Evolutionary conservation across 2,329 filamentous ascomycete genomes (phyloP).

Genomic region (Fusarium camptoceras): DNA sequence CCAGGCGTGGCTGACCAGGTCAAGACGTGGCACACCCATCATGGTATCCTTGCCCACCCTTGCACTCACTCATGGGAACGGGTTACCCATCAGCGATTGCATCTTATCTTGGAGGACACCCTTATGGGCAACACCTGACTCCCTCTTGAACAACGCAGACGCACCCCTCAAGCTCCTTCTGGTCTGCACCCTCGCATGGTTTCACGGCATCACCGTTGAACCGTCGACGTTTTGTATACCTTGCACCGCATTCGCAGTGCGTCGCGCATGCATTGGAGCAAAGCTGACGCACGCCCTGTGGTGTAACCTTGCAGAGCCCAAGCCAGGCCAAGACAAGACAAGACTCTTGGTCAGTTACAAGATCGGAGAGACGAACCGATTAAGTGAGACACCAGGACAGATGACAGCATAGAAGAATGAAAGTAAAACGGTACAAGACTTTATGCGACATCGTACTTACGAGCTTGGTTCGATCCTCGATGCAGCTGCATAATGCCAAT

Average conservation of each 20-base stretch:
- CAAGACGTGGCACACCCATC: constrained; percentile 30
- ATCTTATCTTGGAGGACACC: constrained; percentile 37
- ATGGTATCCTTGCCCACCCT: constrained; percentile 6
- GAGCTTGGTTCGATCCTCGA: constrained; percentile 1
- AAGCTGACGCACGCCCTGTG: constrained; percentile 35
- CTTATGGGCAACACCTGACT: constrained; percentile 21
- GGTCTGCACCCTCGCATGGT: constrained; percentile 26
- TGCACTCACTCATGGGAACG: constrained; percentile 11
- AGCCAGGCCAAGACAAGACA: background rate
- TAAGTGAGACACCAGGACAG: constrained; percentile 1
- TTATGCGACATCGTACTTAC: background rate
- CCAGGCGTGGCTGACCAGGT: constrained; percentile 24
- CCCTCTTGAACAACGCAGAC: constrained; percentile 36
- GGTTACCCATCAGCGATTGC: constrained; percentile 28
- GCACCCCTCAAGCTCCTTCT: constrained; percentile 18
- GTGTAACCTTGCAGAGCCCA: constrained; percentile 28
- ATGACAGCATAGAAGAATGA: background rate
- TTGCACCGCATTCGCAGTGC: constrained; percentile 20
- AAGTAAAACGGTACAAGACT: constrained; percentile 1
- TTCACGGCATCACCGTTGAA: constrained; percentile 43
- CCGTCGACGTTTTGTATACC: constrained; percentile 2
- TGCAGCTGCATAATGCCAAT: constrained; percentile 32
- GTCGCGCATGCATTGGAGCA: constrained; percentile 36
- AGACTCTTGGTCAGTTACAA: constrained; percentile 5
- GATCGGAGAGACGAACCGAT: constrained; percentile 11